Base-by-base conservation (phyloP, 1,284 basidiomycete species). In the Papiliotrema fonsecae region DNA sequence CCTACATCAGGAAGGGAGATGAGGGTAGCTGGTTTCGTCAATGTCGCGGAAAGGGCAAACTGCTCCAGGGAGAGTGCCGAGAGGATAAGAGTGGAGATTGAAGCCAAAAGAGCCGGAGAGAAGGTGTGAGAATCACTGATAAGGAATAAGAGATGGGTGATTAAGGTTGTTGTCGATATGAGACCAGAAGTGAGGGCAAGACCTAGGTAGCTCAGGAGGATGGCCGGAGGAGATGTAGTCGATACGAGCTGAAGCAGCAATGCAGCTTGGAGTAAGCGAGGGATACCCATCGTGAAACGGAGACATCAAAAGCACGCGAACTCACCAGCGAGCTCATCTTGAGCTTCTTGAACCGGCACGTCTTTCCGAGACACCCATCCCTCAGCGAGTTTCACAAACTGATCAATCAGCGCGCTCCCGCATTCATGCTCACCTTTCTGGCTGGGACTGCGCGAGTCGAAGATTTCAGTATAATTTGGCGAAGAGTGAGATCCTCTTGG, bases 121-220 rank as follows among this genome's bases (percentile, higher is more conserved):
- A 57, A 41, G 18, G 38, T 21, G 2, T 46, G 38, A 27, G 52
- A 24, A 1, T 54, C 48, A n/a, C 38, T 44, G 16, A 56, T n/a
- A 27, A 56, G 51, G 39, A 56, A 58, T 3, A 69, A 51, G 1
- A 68, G 44, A 10, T 58, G 55, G 10, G 64, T 50, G 7, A 57
- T 42, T 11, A 65, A 47, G 3, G 56, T 49, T 6, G 54, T 57
- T 6, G 65, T 49, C 0, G 62, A 54, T 14, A 68, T 22, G 9
- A 65, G 16, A 0, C 35, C 36, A 6, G 38, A 21, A 0, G 52
- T 24, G 6, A 71, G 56, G 1, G 49, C 51, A 22, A 63, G 50
- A 6, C 61, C 42, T 24, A 71, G 61, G 48, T 71, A 71, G 3
- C 37, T 40, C 18, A 64, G 47, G 13, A 64, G 48, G 14, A 67